Evolutionary conservation across 169 alveolate genomes (phyloP), one percentile per base, ranked within the genome.

Genomic region (Amoebophrya sp.): DNA sequence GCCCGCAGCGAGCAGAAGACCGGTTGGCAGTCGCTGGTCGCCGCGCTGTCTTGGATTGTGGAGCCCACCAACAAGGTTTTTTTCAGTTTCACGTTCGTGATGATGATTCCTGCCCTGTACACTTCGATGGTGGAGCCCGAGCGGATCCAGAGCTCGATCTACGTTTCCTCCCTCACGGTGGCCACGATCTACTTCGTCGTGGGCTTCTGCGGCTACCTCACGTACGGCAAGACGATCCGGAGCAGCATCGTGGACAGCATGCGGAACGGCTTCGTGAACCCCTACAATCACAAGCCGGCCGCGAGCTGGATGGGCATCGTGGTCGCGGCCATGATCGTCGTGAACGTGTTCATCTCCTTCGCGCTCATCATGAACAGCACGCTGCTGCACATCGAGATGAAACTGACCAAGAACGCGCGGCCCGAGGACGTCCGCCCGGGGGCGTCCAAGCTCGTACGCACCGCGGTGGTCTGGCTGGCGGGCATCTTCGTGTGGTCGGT

Each of bases 291-390:
- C 26, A 58, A 16, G 23, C 4, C 4, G 34, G 78, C 78, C 26
- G 78, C 78, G 10, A 13, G 34, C 78, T 58, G 78, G 78, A 2
- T 7, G 78, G 78, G 78, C 7, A 58, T 58, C 78, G 23, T 16
- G 78, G 78, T 58, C 38, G 78, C 78, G 23, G 34, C 23, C 34
- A 58, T 58, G 78, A 58, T 58, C 78, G 34, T 58, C 29, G 78
- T 58, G 4, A 58, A 58, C 78, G 78, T 58, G 78, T 58, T 58
- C 78, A 58, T 58, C 23, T 58, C 78, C 34, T 58, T 58, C 78
- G 78, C 78, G 10, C 78, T 58, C 34, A 58, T 58, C 78, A 58
- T 58, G 78, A 58, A 58, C 78, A n/a, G 78, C 78, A 58, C 78
- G 34, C 78, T 58, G 78, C 78, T 58, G 34, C 78, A 58, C 78